Base-by-base conservation (phyloP, 106 monocot genomes). In the Dendrobium officinale region DNA sequence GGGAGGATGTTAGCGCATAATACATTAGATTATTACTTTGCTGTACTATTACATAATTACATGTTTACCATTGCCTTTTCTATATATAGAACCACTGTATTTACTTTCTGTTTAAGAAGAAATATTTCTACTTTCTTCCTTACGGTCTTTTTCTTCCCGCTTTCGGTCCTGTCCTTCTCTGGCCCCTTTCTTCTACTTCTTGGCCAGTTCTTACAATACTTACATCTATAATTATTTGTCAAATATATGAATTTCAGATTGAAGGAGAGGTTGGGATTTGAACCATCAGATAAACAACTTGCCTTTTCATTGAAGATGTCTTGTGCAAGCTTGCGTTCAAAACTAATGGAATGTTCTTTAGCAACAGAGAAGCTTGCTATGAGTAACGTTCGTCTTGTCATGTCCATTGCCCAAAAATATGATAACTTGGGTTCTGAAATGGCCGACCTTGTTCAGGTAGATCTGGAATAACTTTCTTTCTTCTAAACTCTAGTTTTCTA, bases 331-430 rank as follows among this genome's bases (percentile, higher is more conserved):
- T 75, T 95, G 47, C 85, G 83, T 29, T 80, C 87, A 54, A 99
- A 86, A 43, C 47, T 91, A 79, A 82, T 88, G 10, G 98, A 92
- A 89, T 88, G 89, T 81, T 95, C 93, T 83, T 82, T 91, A 56
- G 98, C 98, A 79, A 93, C 87, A 78, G 95, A 99, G 83, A 99
- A 80, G 55, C 82, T 83, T 78, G 78, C 78, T 20, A 99, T 95
- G 91, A 91, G 92, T 75, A 99, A 99, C 85, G 77, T 99, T 80
- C 95, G 98, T 64, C 82, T 99, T 59, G 98, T 99, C 59, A 91
- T 91, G 81, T 99, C 95, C 37, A 95, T 99, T 82, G 98, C 98
- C 13, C 95, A 93, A 73, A 99, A 95, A 75, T 99, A 91, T 79
- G 95, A 99, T 54, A 93, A 93, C 82, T 79, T 99, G 81, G 98